Evolutionary conservation across 169 alveolate genomes (phyloP).

Genomic region (Eimeria nieschulzi): DNA sequence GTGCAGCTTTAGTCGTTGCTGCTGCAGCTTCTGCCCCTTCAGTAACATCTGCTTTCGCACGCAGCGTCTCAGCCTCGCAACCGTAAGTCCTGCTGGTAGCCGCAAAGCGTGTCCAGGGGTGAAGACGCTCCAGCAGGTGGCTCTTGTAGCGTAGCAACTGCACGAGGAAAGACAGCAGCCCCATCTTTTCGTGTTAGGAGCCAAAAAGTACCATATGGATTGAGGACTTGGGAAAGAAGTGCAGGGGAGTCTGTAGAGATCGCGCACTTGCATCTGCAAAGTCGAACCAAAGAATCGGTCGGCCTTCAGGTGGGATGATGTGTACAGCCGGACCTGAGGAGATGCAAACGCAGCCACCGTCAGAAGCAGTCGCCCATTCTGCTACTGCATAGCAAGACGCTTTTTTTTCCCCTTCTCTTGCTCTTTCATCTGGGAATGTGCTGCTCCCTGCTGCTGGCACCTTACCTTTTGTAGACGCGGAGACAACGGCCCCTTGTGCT

Average conservation of each 20-base stretch:
- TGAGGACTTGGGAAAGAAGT: too few relatives aligned
- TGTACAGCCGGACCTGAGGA: conserved; percentile 42
- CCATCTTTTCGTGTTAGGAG: neutral
- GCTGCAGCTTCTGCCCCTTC: conserved; percentile 39
- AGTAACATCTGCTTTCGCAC: neutral
- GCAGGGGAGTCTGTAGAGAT: neutral
- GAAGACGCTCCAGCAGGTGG: conserved; percentile 68
- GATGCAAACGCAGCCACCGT: neutral
- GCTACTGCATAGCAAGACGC: neutral
- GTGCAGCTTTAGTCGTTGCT: conserved; percentile 34
- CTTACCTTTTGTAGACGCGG: conserved; percentile 40
- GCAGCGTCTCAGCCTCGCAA: conserved; percentile 31
- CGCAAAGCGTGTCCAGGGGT: conserved; percentile 74
- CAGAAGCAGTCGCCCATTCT: conserved; percentile 3
- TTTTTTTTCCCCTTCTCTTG: neutral
- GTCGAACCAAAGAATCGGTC: conserved; percentile 31
- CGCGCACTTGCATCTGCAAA: conserved; percentile 25
- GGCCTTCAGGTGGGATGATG: conserved; percentile 17
- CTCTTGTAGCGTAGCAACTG: conserved; percentile 71
- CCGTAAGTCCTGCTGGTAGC: conserved; percentile 66
- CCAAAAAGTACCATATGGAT: too few relatives aligned
- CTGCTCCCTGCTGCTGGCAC: conserved; percentile 2
- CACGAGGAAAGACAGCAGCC: neutral
- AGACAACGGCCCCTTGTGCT: conserved; percentile 49
- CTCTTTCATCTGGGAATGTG: neutral